These are phyloP conservation scores for Globisporangium recalcitrans DNA, from an alignment of 352 stramenopile species.

Conservation along the genomic window DNA sequence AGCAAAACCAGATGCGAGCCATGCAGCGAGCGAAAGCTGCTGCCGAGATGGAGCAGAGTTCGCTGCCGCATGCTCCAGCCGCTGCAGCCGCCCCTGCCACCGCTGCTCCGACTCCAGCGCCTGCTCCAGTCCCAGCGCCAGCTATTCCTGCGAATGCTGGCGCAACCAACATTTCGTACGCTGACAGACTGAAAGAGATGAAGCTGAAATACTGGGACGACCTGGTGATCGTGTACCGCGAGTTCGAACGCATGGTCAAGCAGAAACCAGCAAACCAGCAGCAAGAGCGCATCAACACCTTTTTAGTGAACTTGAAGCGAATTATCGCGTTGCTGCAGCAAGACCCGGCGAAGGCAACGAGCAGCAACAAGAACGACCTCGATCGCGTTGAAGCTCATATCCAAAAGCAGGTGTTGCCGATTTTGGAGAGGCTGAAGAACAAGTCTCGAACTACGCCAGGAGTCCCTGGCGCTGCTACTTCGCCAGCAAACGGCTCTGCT, in stretches of 20 bases:
- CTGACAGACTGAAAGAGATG: slow-evolving; percentile 66
- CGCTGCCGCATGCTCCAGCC: slow-evolving; percentile 28
- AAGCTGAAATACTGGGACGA: slow-evolving; percentile 83
- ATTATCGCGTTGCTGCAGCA: slow-evolving; percentile 79
- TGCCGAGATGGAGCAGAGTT: slow-evolving; percentile 38
- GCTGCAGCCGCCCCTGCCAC: slow-evolving; percentile 2
- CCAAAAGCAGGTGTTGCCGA: slow-evolving; percentile 78
- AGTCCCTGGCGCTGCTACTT: slow-evolving; percentile 14
- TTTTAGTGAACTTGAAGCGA: slow-evolving; percentile 73
- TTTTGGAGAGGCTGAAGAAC: slow-evolving; percentile 69
- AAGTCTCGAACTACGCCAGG: slow-evolving; percentile 40
- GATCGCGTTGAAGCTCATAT: slow-evolving; percentile 81
- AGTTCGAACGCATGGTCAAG: slow-evolving; percentile 83
- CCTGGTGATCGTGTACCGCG: slow-evolving; percentile 75
- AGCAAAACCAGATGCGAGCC: slow-evolving; percentile 59
- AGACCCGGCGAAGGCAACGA: slow-evolving; percentile 71
- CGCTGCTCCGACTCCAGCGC: slow-evolving; percentile 13
- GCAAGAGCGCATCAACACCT: slow-evolving; percentile 77
- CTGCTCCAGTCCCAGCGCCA: slow-evolving; percentile 12
- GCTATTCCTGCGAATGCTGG: slow-evolving; percentile 14
- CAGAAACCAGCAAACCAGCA: slow-evolving; percentile 76
- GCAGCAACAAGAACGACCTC: slow-evolving; percentile 71
- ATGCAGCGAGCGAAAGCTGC: slow-evolving; percentile 61
- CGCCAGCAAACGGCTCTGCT: slow-evolving; percentile 9
- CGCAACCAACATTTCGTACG: slow-evolving; percentile 37